These are phyloP conservation scores for Corniculantispora saksenae DNA, from an alignment of 2,329 filamentous ascomycete genomes.

Conservation along the genomic window DNA sequence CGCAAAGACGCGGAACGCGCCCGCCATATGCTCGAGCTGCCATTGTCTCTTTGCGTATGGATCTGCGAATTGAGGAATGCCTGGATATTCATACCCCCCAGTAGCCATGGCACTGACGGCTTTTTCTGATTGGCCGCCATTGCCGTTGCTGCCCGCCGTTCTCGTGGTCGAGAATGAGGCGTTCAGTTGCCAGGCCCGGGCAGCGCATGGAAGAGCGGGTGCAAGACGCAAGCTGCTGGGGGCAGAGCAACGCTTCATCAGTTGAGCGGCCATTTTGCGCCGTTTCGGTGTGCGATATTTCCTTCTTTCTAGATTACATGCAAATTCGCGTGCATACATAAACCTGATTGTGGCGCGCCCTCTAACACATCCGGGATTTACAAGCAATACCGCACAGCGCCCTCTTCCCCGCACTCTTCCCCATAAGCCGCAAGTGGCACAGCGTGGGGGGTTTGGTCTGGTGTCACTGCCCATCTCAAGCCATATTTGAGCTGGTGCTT, in stretches of 20 bases:
- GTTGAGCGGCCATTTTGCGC: background rate
- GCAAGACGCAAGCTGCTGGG: background rate
- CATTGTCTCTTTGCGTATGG: constrained; percentile 56
- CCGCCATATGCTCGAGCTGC: constrained; percentile 66
- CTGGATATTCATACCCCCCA: constrained; percentile 23
- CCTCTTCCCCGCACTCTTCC: background rate
- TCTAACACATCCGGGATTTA: background rate
- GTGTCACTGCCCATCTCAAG: no score
- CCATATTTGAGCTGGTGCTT: no score
- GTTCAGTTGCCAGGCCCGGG: background rate
- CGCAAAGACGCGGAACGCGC: constrained; percentile 48
- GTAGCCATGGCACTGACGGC: constrained; percentile 2
- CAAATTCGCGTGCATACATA: background rate
- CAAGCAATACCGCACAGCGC: background rate
- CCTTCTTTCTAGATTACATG: background rate
- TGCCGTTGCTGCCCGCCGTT: background rate
- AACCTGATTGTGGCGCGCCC: background rate
- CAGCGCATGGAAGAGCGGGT: background rate
- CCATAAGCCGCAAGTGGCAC: background rate
- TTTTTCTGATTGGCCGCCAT: background rate
- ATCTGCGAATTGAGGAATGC: constrained; percentile 44
- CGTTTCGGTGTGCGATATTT: background rate
- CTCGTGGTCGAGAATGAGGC: background rate
- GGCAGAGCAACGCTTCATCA: background rate
- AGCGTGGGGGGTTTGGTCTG: background rate